Conservation (phyloP, 192 early-diverging fungal genomes). For the Coemansia sp. region DNA sequence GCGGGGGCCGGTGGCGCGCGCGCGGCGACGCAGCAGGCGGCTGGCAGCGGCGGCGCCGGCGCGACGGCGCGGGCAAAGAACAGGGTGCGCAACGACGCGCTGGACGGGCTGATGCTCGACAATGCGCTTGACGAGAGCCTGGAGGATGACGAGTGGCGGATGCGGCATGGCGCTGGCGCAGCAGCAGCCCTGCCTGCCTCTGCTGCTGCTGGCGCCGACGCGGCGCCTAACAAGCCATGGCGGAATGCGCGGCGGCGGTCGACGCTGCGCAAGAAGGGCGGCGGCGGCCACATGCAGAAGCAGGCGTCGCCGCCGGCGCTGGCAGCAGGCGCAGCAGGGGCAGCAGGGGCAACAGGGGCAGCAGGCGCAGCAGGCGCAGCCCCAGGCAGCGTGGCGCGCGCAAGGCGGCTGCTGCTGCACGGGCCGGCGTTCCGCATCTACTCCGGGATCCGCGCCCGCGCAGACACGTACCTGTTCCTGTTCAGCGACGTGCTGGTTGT, state of each 20-base stretch:
- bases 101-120: slow-evolving; percentile 49
- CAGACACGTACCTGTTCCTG: slow-evolving; percentile 56
- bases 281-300: slow-evolving; percentile 7
- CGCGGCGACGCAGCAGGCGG: not conserved
- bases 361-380: too few species aligned
- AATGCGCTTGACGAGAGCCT: slow-evolving; percentile 44
- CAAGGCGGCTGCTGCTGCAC: slow-evolving; percentile 49
- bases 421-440: slow-evolving; percentile 52
- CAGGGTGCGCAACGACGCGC: slow-evolving; percentile 40
- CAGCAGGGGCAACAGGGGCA: too few species aligned
- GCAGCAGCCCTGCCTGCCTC: too few species aligned
- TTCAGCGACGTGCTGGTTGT: slow-evolving; percentile 55
- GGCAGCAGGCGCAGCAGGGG: too few species aligned
- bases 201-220: slow-evolving; percentile 3
- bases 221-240: slow-evolving; percentile 29
- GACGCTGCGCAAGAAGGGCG: slow-evolving; percentile 45
- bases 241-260: slow-evolving; percentile 46
- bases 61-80: slow-evolving; percentile 13
- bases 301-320: not conserved
- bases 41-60: not conserved
- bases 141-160: slow-evolving; percentile 23
- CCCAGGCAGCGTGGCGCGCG: not conserved
- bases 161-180: not conserved
- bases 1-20: not conserved
- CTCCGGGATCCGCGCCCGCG: slow-evolving; percentile 37